Base-by-base conservation (phyloP, 2,329 filamentous ascomycete genomes). In the Pseudocercospora ulei region DNA sequence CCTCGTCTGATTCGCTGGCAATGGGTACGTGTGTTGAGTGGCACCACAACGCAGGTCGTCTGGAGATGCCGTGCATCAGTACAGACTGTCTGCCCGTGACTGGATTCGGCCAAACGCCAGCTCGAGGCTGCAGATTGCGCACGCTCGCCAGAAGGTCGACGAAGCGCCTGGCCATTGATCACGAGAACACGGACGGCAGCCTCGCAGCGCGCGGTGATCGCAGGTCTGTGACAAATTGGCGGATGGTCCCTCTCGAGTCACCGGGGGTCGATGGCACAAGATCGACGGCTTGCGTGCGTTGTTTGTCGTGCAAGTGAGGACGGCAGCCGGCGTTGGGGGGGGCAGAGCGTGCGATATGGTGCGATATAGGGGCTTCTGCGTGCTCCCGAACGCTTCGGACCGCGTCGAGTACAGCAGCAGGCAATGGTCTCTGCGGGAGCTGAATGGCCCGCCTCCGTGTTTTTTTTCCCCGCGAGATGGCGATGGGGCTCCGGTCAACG, bases 221-320 rank as follows among this genome's bases (percentile, higher is more conserved):
- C 37, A 18, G 5, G 23, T 31, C 17, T 18, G 37, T 50, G 47
- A 50, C 47, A 50, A 48, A 48, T 48, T 41, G 12, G 18, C 35
- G 27, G 31, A 24, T 34, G 12, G 22, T 36, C 29, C 41, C 34
- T 19, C 29, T 20, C 24, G 16, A 38, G 33, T 26, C 24, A 25
- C 24, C n/a, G 24, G 29, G 11, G 20, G 23, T 29, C 14, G 16
- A 46, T 28, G 37, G 38, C 44, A 47, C 38, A 34, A 35, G 44
- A 37, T 35, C 40, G 35, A 20, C 33, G 7, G 17, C 16, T 29
- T 43, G 39, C 35, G 34, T 36, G 38, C 24, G 29, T 38, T 36
- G 34, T 38, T 37, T 34, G 40, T 48, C 25, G 30, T 30, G 45
- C 47, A 42, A 41, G 31, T 39, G 45, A 36, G 24, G 14, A 30